Conservation (phyloP, 169 alveolate species). For the Cryptosporidium viatorum region DNA sequence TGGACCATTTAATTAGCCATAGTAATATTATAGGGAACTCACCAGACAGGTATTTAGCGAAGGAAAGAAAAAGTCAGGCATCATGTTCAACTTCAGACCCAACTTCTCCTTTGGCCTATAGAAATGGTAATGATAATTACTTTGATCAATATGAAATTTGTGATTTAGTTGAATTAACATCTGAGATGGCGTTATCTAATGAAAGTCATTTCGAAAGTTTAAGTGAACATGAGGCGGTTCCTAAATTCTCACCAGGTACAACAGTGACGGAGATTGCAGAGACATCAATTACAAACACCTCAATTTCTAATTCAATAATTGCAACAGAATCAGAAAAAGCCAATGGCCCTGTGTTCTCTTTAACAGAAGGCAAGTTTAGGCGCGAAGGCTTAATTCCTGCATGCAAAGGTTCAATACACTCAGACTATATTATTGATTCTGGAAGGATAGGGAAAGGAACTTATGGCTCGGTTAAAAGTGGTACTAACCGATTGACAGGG, state of each 20-base stretch:
- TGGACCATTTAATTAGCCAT: background rate
- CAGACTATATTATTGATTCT: conserved; percentile 64
- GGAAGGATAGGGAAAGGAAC: conserved; percentile 84
- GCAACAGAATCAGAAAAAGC: background rate
- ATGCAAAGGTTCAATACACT: conserved; percentile 66
- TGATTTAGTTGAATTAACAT: conserved; percentile 14
- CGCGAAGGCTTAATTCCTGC: conserved; percentile 69
- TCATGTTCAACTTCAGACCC: conserved; percentile 30
- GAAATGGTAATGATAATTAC: background rate
- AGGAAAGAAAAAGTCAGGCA: conserved; percentile 23
- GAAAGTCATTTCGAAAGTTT: background rate
- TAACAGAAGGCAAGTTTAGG: conserved; percentile 60
- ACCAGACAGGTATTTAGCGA: conserved; percentile 22
- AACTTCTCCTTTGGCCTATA: background rate
- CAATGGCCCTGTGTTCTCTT: background rate
- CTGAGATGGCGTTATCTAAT: conserved; percentile 1
- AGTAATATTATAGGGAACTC: background rate
- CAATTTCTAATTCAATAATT: background rate
- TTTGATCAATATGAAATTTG: conserved; percentile 13
- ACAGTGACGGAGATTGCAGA: background rate
- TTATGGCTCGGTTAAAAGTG: conserved; percentile 87
- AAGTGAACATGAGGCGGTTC: background rate
- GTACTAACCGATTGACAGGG: conserved; percentile 81
- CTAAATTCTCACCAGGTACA: background rate
- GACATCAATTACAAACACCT: background rate